Percentiles rank a stretch among this genome's conserved stretches.
phyloP scores from a whole-genome alignment of 2,329 filamentous ascomycete genomes.

The Epichloe baconii region DNA sequence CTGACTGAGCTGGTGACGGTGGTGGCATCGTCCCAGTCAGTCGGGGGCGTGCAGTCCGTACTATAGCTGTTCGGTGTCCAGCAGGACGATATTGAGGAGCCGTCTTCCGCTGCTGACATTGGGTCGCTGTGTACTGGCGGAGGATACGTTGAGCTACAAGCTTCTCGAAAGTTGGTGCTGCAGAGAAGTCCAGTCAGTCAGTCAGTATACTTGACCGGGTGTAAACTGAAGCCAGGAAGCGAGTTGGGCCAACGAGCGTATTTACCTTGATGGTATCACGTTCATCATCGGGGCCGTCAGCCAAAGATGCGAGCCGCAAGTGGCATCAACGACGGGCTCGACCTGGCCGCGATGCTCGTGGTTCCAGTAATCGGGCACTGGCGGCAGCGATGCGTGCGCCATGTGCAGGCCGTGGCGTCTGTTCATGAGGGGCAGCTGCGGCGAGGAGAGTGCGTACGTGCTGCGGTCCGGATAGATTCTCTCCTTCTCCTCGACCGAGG shows the following conservation, averaged over 20 bases:
- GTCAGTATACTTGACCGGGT: background rate
- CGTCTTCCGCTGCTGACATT: background rate
- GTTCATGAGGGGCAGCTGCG: background rate
- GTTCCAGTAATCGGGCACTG: constrained; percentile 1
- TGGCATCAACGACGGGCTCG: background rate
- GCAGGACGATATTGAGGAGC: background rate
- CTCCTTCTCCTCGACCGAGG: background rate
- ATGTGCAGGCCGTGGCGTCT: background rate
- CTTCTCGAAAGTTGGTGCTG: background rate
- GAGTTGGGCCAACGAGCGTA: background rate
- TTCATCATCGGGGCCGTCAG: background rate
- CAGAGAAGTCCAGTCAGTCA: no score
- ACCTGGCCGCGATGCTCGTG: background rate
- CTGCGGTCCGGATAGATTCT: background rate
- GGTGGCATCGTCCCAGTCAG: background rate
- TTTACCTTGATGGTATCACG: background rate
- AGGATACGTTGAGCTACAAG: background rate
- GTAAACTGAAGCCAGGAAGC: background rate
- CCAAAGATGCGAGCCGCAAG: background rate
- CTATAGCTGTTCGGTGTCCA: background rate
- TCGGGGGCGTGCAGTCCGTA: background rate
- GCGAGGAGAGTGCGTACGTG: background rate
- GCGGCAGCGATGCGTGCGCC: background rate
- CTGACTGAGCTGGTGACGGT: background rate
- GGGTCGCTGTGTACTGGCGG: background rate